Conservation (phyloP, 2,329 filamentous ascomycete species). For the Botrytis pseudocinerea region DNA sequence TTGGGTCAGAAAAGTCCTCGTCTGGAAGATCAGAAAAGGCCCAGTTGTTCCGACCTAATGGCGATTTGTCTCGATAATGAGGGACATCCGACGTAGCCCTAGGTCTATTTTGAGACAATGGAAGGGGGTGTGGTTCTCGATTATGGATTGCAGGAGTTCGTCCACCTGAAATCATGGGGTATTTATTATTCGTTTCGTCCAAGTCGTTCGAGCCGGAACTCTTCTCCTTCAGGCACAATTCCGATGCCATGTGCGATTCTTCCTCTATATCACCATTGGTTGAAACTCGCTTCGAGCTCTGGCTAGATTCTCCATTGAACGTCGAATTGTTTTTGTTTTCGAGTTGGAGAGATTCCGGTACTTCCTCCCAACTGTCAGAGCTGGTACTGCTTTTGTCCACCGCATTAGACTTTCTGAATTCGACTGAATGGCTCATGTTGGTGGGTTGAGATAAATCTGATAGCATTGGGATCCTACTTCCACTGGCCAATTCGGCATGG, state of each 20-base stretch:
- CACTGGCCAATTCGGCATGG: background rate
- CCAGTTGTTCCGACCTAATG: slow-evolving; percentile 62
- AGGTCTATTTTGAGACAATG: slow-evolving; percentile 42
- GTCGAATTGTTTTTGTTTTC: background rate
- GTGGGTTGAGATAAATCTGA: background rate
- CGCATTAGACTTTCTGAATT: background rate
- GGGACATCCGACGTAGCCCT: slow-evolving; percentile 60
- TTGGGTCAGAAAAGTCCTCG: slow-evolving; percentile 19
- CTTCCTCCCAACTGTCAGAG: slow-evolving; percentile 36
- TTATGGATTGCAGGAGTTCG: slow-evolving; percentile 8
- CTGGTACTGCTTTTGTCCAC: slow-evolving; percentile 29
- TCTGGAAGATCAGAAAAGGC: slow-evolving; percentile 50
- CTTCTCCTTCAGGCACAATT: background rate
- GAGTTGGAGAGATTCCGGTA: slow-evolving; percentile 14
- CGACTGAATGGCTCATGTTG: background rate
- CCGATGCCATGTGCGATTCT: background rate
- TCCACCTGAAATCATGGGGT: slow-evolving; percentile 13
- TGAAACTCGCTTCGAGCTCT: background rate
- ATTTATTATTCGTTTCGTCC: background rate
- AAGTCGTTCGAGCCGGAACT: background rate
- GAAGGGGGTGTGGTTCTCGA: slow-evolving; percentile 6
- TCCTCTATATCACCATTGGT: background rate
- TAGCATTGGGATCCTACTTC: background rate
- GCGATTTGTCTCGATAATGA: slow-evolving; percentile 48
- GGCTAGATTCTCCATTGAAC: slow-evolving; percentile 8